Conservation (phyloP, 495 filamentous ascomycete genomes). For the Beverwykella pulmonaria region DNA sequence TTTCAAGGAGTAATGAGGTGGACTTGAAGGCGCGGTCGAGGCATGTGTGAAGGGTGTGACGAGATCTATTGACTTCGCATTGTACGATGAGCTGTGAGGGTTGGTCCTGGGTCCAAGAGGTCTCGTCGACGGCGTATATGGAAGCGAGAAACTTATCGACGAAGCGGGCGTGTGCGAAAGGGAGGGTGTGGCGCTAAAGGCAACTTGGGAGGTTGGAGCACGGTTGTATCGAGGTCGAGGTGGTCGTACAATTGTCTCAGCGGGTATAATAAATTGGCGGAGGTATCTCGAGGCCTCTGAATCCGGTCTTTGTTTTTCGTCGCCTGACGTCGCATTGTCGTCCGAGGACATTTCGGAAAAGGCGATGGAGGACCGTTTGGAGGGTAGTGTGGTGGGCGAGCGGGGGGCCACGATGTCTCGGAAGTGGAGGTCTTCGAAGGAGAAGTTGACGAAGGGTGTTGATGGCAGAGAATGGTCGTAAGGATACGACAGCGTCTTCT, state of each 20-base stretch:
- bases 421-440: constrained; percentile 43
- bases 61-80: constrained; percentile 41
- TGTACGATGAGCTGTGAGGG: constrained; percentile 39
- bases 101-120: constrained; percentile 41
- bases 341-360: constrained; percentile 41
- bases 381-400: constrained; percentile 43
- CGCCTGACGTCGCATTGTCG: constrained; percentile 29
- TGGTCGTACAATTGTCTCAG: constrained; percentile 21
- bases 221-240: constrained; percentile 35
- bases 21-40: constrained; percentile 25
- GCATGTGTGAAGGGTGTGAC: constrained; percentile 39
- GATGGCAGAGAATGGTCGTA: constrained; percentile 37
- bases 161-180: constrained; percentile 45
- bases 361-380: constrained; percentile 33
- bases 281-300: constrained; percentile 42
- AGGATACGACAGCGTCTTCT: constrained; percentile 29
- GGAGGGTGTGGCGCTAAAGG: constrained; percentile 39
- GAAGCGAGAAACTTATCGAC: constrained; percentile 40
- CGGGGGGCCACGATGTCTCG: constrained; percentile 49
- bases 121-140: constrained; percentile 33
- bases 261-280: constrained; percentile 33
- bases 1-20: constrained; percentile 35
- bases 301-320: constrained; percentile 21
- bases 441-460: constrained; percentile 35
- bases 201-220: constrained; percentile 32